phyloP scores from a whole-genome alignment of 192 early-diverging fungal genomes.

The Coemansia sp. region DNA sequence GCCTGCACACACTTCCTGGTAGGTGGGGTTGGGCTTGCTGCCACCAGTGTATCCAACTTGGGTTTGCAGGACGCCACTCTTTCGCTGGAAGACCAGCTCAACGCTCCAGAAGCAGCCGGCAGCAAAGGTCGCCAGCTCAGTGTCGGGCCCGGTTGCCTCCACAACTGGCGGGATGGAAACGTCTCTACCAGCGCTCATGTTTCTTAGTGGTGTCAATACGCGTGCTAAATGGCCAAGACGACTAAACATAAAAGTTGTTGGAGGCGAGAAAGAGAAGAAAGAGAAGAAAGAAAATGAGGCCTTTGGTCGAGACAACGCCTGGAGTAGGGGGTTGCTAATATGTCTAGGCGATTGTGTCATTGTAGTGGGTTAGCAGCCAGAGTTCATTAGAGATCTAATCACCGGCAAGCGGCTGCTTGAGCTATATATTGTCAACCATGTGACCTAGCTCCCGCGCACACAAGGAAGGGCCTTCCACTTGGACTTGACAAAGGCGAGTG shows the following conservation, averaged over 20 bases:
- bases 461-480: too few species aligned
- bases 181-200: conserved; percentile 27
- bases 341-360: neutral
- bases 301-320: neutral
- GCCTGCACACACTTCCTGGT: conserved; percentile 57
- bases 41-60: conserved; percentile 73
- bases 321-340: neutral
- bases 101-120: conserved; percentile 93
- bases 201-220: conserved; percentile 8
- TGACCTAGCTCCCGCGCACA: too few species aligned
- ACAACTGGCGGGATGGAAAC: conserved; percentile 22
- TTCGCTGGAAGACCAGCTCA: conserved; percentile 49
- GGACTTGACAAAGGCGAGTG: too few species aligned
- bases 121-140: conserved; percentile 74
- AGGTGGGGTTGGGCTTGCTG: conserved; percentile 26
- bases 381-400: too few species aligned
- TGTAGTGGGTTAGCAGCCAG: neutral
- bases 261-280: neutral
- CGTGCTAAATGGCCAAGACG: conserved; percentile 15
- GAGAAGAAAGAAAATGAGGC: neutral
- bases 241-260: neutral
- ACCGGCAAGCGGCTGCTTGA: too few species aligned
- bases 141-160: conserved; percentile 15
- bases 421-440: too few species aligned
- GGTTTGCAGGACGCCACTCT: conserved; percentile 47